Evolutionary conservation across 1,139 yeast genomes (phyloP).

Genomic region (Yamadazyma triangularis): DNA sequence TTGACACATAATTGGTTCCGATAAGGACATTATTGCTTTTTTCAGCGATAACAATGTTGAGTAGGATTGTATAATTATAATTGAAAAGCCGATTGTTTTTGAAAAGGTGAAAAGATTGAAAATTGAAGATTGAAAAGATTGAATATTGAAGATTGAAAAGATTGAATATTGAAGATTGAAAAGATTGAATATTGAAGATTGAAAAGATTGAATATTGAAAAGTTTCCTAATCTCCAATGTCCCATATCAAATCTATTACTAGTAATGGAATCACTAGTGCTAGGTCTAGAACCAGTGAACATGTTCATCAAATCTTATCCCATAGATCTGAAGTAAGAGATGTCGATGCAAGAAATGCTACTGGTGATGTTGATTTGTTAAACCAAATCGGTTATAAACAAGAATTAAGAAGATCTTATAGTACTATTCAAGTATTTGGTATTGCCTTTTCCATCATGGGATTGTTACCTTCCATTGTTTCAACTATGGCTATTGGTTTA

Average conservation of each 20-base stretch:
- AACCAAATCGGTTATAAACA: slow-evolving; percentile 54
- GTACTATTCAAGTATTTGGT: slow-evolving; percentile 49
- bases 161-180: too few relatives aligned
- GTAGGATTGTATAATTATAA: too few relatives aligned
- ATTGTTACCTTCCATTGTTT: slow-evolving; percentile 42
- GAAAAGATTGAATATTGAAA: too few relatives aligned
- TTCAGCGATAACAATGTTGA: too few relatives aligned
- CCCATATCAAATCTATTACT: slow-evolving; percentile 4
- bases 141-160: too few relatives aligned
- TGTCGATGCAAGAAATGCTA: slow-evolving; percentile 24
- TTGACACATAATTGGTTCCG: too few relatives aligned
- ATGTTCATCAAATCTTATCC: slow-evolving; percentile 19
- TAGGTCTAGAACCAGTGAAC: slow-evolving; percentile 18
- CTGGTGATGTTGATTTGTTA: slow-evolving; percentile 42
- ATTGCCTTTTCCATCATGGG: slow-evolving; percentile 54
- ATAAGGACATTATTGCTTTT: too few relatives aligned
- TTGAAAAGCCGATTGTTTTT: too few relatives aligned
- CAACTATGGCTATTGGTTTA: slow-evolving; percentile 29
- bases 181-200: too few relatives aligned
- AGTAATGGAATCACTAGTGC: slow-evolving; percentile 10
- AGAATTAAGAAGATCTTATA: slow-evolving; percentile 43
- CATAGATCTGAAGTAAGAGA: slow-evolving; percentile 21
- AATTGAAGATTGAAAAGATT: too few relatives aligned
- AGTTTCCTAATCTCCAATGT: too few relatives aligned
- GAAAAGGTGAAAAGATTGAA: too few relatives aligned